These are phyloP conservation scores for Xylaria digitata DNA, from an alignment of 2,329 filamentous ascomycete species.

Conservation along the genomic window DNA sequence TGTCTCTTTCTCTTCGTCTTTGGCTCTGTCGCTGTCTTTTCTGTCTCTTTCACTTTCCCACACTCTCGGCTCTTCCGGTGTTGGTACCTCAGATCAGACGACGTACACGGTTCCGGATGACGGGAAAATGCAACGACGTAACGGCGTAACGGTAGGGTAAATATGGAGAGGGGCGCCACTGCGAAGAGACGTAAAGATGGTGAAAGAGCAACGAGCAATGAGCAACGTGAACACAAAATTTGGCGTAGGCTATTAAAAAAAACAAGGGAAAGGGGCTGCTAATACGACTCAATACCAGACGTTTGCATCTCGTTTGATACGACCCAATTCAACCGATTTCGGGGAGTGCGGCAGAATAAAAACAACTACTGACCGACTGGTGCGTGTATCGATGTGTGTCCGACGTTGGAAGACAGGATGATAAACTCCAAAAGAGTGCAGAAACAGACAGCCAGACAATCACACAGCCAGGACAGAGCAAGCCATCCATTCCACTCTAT, in stretches of 20 bases:
- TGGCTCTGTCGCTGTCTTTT: constrained; percentile 1
- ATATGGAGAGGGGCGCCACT: constrained; percentile 12
- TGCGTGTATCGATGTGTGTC: constrained; percentile 24
- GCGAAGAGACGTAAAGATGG: constrained; percentile 27
- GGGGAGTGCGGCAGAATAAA: constrained; percentile 8
- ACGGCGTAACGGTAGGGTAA: constrained; percentile 1
- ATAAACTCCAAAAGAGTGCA: constrained; percentile 24
- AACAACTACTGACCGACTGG: constrained; percentile 20
- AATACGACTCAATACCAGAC: constrained; percentile 14
- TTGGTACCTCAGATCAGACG: constrained; percentile 5
- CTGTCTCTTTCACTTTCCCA: constrained; percentile 3
- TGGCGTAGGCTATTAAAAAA: constrained; percentile 1
- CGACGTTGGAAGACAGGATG: constrained; percentile 31
- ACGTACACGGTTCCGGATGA: constrained; percentile 11
- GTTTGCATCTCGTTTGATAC: constrained; percentile 11
- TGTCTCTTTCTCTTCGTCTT: neutral
- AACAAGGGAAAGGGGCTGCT: constrained; percentile 11
- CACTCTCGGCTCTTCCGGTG: constrained; percentile 7
- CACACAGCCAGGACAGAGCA: constrained; percentile 26
- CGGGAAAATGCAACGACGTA: constrained; percentile 20
- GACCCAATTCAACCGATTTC: constrained; percentile 18
- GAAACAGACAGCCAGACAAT: constrained; percentile 5
- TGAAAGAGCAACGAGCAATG: constrained; percentile 19
- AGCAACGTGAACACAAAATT: constrained; percentile 14
- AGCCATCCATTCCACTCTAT: constrained; percentile 15